Conservation (phyloP, 2,329 filamentous ascomycete species). For the Aspergillus texensis region DNA sequence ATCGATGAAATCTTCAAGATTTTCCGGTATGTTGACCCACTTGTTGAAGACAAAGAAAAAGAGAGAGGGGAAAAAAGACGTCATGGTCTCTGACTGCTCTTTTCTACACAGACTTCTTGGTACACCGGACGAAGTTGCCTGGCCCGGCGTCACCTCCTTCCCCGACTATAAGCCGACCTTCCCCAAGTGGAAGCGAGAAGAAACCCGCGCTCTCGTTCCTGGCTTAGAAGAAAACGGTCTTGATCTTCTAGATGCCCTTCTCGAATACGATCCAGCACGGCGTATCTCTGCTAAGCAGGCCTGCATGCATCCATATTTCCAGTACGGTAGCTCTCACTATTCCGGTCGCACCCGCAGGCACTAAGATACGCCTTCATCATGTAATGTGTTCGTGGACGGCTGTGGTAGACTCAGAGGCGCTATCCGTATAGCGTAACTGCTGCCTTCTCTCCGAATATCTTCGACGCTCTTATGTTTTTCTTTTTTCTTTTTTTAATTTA, state of each 20-base stretch:
- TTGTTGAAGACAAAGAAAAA: not conserved
- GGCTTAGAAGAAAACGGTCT: constrained; percentile 67
- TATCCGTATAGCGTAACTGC: constrained; percentile 1
- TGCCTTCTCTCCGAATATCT: constrained; percentile 4
- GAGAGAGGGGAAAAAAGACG: not conserved
- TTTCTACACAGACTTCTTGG: constrained; percentile 65
- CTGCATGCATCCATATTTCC: constrained; percentile 82
- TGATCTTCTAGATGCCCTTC: constrained; percentile 63
- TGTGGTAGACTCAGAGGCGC: constrained; percentile 8
- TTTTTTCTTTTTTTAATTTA: constrained; percentile 16
- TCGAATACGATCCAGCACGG: constrained; percentile 84
- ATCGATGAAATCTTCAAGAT: constrained; percentile 96
- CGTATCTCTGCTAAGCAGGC: constrained; percentile 89
- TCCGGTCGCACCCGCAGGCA: constrained; percentile 46
- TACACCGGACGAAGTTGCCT: constrained; percentile 77
- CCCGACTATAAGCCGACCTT: constrained; percentile 92
- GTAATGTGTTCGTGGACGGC: constrained; percentile 23
- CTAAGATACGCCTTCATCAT: constrained; percentile 29
- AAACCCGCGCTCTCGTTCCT: constrained; percentile 66
- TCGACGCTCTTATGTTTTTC: constrained; percentile 14
- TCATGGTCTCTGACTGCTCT: constrained; percentile 23
- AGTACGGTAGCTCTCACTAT: constrained; percentile 52
- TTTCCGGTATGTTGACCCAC: constrained; percentile 66
- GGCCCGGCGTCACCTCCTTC: constrained; percentile 93
- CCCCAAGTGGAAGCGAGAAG: constrained; percentile 83